phyloP scores from a whole-genome alignment of 2,329 filamentous ascomycete genomes.

The Pleurostoma richardsiae region DNA sequence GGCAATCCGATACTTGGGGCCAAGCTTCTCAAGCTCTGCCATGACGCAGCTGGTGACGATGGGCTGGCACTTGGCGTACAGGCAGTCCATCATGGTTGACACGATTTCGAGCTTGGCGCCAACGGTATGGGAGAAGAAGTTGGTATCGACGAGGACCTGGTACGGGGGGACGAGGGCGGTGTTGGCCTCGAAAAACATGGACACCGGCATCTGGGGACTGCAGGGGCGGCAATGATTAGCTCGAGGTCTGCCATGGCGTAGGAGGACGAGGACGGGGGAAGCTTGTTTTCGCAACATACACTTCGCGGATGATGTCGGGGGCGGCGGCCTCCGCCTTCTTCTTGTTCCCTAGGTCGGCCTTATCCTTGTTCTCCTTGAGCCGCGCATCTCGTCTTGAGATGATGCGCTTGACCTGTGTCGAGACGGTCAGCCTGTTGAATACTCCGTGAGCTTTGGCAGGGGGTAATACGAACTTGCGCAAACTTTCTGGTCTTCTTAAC shows the following conservation, averaged over 20 bases:
- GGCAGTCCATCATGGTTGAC: conserved; percentile 74
- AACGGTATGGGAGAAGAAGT: conserved; percentile 87
- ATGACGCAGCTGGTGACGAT: conserved; percentile 70
- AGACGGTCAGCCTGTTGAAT: too few species aligned
- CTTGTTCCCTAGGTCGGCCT: conserved; percentile 54
- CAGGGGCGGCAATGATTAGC: not conserved
- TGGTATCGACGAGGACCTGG: conserved; percentile 75
- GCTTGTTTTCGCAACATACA: conserved; percentile 35
- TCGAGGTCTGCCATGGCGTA: not conserved
- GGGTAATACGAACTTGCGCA: conserved; percentile 30
- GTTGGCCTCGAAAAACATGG: conserved; percentile 88
- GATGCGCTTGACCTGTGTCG: conserved; percentile 64
- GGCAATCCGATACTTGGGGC: conserved; percentile 82
- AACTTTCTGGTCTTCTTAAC: conserved; percentile 92
- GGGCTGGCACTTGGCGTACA: conserved; percentile 87
- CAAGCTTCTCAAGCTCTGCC: conserved; percentile 78
- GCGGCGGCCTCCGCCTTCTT: conserved; percentile 49
- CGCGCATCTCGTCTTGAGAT: conserved; percentile 77
- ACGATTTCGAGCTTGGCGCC: conserved; percentile 67
- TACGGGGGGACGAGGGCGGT: conserved; percentile 81
- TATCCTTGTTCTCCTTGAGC: conserved; percentile 74
- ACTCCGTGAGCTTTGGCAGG: not conserved
- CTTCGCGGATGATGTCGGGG: conserved; percentile 66
- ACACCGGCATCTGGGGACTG: conserved; percentile 68
- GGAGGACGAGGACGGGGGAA: not conserved